Conservation (phyloP, 345 rosid genomes). For the Cardiospermum halicacabum region DNA sequence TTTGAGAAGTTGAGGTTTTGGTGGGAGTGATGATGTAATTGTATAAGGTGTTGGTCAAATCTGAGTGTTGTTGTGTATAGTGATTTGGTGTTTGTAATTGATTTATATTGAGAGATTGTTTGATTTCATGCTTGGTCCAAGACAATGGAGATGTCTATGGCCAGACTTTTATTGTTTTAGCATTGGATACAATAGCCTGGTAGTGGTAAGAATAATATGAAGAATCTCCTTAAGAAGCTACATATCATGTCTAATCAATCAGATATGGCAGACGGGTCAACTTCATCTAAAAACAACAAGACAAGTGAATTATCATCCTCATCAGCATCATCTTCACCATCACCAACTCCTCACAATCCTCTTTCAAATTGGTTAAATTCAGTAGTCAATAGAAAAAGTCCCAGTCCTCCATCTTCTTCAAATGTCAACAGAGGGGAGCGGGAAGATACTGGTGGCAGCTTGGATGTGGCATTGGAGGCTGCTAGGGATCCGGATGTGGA, state of each 20-base stretch:
- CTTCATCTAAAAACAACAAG: conserved; percentile 52
- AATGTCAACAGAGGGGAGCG: conserved; percentile 42
- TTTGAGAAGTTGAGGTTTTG: conserved; percentile 24
- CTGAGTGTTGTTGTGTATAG: conserved; percentile 2
- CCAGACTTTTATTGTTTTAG: conserved; percentile 48
- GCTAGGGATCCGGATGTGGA: conserved; percentile 69
- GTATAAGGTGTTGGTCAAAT: conserved; percentile 20
- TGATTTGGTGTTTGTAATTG: conserved; percentile 6
- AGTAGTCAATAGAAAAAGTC: conserved; percentile 52
- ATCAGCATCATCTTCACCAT: no score
- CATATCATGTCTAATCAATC: conserved; percentile 60
- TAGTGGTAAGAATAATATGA: conserved; percentile 53
- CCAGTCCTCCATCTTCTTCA: conserved; percentile 60
- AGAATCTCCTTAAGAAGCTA: conserved; percentile 87
- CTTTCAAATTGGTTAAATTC: conserved; percentile 83
- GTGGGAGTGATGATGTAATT: conserved; percentile 4
- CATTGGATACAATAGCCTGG: conserved; percentile 27
- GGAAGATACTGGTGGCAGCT: conserved; percentile 38
- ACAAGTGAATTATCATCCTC: conserved; percentile 39
- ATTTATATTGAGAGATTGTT: conserved; percentile 13
- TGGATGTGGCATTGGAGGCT: conserved; percentile 38
- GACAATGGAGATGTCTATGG: conserved; percentile 67
- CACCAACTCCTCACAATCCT: conserved; percentile 37
- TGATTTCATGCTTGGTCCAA: conserved; percentile 48
- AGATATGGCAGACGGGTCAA: conserved; percentile 56